Percentiles rank a stretch among this genome's conserved stretches.
Evolutionary conservation across 31 red algal species (phyloP).

Genomic region (Odonthalia washingtoniensis): DNA sequence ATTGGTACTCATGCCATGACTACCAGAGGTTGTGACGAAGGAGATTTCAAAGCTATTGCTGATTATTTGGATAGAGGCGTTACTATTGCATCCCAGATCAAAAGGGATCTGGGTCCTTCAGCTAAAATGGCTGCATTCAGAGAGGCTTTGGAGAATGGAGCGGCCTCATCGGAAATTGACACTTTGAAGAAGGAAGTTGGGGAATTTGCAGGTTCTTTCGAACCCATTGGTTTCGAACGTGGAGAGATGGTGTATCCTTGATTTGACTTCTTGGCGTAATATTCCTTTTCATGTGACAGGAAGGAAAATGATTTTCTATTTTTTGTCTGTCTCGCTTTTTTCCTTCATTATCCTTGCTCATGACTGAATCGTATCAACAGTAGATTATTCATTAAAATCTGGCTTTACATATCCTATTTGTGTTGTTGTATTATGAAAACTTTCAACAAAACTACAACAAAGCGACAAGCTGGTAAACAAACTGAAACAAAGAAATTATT

Average conservation of each 20-base stretch:
- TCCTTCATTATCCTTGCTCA: no score
- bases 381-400: no score
- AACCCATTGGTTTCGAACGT: constrained; percentile 81
- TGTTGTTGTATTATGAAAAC: no score
- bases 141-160: constrained; percentile 68
- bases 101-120: constrained; percentile 71
- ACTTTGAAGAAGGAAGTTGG: constrained; percentile 87
- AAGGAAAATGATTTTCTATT: no score
- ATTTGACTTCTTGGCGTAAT: neutral
- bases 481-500: no score
- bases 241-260: constrained; percentile 72
- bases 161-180: constrained; percentile 65
- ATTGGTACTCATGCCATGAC: constrained; percentile 99
- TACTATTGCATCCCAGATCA: constrained; percentile 79
- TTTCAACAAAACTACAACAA: no score
- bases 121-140: constrained; percentile 91
- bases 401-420: no score
- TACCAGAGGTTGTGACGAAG: constrained; percentile 84
- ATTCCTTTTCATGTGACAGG: no score
- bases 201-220: constrained; percentile 75
- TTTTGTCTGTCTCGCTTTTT: no score
- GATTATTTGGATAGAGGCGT: constrained; percentile 82
- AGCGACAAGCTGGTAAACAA: no score
- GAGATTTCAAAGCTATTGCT: constrained; percentile 87
- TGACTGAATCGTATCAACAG: no score